phyloP scores from a whole-genome alignment of 2,329 filamentous ascomycete genomes.

The Fusarium temperatum region DNA sequence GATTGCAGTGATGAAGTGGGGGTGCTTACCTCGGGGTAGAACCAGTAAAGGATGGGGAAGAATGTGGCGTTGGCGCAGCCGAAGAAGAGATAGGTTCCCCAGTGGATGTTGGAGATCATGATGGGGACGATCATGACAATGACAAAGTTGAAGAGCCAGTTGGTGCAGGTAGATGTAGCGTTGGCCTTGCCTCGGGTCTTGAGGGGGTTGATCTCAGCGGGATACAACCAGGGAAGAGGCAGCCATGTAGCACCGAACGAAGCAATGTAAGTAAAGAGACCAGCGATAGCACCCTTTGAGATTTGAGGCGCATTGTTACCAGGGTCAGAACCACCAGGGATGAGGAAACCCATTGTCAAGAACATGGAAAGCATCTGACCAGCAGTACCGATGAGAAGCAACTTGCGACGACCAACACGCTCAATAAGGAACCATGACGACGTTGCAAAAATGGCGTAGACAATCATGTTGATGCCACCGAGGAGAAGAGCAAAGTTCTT shows the following conservation, averaged over 20 bases:
- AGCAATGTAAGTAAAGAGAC: conserved; percentile 74
- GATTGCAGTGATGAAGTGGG: fast-evolving
- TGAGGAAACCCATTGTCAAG: conserved; percentile 68
- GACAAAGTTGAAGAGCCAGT: conserved; percentile 63
- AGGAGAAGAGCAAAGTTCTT: conserved; percentile 61
- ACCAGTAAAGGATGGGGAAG: conserved; percentile 60
- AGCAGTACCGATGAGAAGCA: conserved; percentile 55
- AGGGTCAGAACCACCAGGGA: conserved; percentile 65
- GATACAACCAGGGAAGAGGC: conserved; percentile 69
- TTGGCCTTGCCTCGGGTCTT: conserved; percentile 57
- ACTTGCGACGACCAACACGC: conserved; percentile 55
- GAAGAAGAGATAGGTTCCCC: conserved; percentile 61
- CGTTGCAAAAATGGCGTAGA: conserved; percentile 66
- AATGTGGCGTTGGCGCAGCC: conserved; percentile 61
- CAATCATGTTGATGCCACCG: conserved; percentile 60
- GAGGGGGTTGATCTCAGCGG: conserved; percentile 63
- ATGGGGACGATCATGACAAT: conserved; percentile 71
- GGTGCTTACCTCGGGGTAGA: conserved; percentile 50
- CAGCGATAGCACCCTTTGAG: conserved; percentile 74
- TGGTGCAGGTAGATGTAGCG: conserved; percentile 67
- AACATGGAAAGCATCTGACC: conserved; percentile 66
- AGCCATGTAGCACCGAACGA: conserved; percentile 74
- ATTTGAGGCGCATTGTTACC: conserved; percentile 48
- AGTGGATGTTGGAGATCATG: conserved; percentile 66
- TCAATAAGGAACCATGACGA: conserved; percentile 64